Base-by-base conservation (phyloP, 1,139 yeast genomes). In the Yamadazyma membranifaciens region DNA sequence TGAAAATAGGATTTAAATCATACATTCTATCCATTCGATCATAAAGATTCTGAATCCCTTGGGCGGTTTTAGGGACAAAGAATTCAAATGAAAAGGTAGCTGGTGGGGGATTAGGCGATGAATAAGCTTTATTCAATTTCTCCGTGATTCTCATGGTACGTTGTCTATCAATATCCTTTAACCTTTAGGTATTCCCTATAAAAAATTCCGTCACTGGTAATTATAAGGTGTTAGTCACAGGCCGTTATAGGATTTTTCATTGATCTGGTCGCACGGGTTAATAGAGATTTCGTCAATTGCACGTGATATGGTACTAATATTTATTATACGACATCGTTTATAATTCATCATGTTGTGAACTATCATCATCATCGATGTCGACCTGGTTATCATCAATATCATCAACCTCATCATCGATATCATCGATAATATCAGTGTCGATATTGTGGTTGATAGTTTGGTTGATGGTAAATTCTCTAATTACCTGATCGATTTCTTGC, bases 21-120 rank as follows among this genome's bases (percentile, higher is more conserved):
- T 87, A 88, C 98, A 92, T 92, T 63, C 97, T 80, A 59, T 92
- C 98, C 94, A 92, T 92, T 60, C 98, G 78, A 62, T 92, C 98
- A 65, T 91, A 92, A 44, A 92, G 73, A 59, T 92, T 92, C 62
- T 91, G 96, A 26, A 91, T 94, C 60, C 98, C 98, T 63, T 92
- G 97, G 17, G 94, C 75, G 1, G 98, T 92, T 69, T 92, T 92
- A 34, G 98, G 98, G n/a, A 92, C 96, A 61, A 92, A 92, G 68
- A 87, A 92, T 70, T 92, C 98, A 57, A 91, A 92, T 37, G 98
- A 91, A 62, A 87, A 92, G 4, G 97, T 87, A 4, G 95, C 75
- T 3, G 72, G 72, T 4, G 80, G 73, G 10, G 75, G 67, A 38
- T 57, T 48, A 55, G 75, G 48, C 52, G 62, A 53, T 15, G 60